Evolutionary conservation across 805 yeast genomes (phyloP).

Genomic region (Crinitomyces ghanaensis): DNA sequence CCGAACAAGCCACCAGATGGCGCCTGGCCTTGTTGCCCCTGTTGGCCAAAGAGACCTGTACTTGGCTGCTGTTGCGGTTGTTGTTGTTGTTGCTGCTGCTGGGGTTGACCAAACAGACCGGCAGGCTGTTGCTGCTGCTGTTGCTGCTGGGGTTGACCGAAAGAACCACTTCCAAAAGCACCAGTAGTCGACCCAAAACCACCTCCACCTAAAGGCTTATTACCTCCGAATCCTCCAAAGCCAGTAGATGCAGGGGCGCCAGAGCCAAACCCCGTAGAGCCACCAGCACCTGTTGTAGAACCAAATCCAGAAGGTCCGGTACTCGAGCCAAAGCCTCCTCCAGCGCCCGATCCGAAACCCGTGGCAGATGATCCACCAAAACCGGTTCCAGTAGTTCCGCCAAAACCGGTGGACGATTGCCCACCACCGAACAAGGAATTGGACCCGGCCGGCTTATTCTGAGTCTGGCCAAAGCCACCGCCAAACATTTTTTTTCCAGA

Average conservation of each 20-base stretch:
- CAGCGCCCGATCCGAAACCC: slow-evolving; percentile 1
- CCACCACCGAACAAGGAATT: neutral
- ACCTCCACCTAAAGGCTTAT: slow-evolving; percentile 8
- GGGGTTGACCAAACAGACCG: slow-evolving; percentile 2
- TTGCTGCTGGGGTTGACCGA: slow-evolving; percentile 11
- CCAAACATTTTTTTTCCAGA: no score
- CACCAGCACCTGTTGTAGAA: slow-evolving; percentile 1
- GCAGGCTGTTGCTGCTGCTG: slow-evolving; percentile 1
- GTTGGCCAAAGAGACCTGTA: slow-evolving; percentile 2
- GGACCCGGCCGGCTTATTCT: neutral
- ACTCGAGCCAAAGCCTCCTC: slow-evolving; percentile 6
- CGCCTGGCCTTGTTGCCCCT: slow-evolving; percentile 1
- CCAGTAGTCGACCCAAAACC: slow-evolving; percentile 8
- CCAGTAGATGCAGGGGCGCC: slow-evolving; percentile 5
- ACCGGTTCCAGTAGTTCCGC: neutral
- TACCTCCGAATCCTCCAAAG: slow-evolving; percentile 3
- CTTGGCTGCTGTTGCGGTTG: no score
- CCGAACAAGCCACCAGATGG: slow-evolving; percentile 1
- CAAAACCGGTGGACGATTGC: neutral
- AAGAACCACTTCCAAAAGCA: slow-evolving; percentile 19
- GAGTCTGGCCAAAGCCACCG: slow-evolving; percentile 1
- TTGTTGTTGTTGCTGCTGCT: slow-evolving; percentile 5
- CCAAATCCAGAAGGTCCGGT: slow-evolving; percentile 24
- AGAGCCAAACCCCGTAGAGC: slow-evolving; percentile 1
- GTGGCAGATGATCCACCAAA: neutral